A percentile compares a stretch with the other conserved stretches of the same genome.
Evolutionary conservation across 2,329 filamentous ascomycete species (phyloP).

Genomic region (Alternaria burnsii): DNA sequence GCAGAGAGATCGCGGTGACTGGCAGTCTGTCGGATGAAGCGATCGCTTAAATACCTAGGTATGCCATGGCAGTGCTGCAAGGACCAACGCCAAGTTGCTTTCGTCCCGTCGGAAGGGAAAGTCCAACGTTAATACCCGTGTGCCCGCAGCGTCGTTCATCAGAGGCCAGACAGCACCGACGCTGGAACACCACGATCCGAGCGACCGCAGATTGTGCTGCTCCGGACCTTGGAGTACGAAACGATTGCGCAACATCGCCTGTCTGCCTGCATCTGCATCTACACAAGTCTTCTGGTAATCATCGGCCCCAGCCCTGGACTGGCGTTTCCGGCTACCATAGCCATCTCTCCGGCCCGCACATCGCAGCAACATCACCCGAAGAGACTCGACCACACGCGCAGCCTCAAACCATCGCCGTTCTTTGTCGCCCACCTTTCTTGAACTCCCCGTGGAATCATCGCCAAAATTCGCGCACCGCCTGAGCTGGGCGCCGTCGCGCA

Average conservation of each 20-base stretch:
- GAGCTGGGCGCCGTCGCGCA: constrained; percentile 36
- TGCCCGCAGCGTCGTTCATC: constrained; percentile 14
- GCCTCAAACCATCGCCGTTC: neutral
- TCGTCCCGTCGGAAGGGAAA: constrained; percentile 11
- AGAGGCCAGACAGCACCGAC: constrained; percentile 5
- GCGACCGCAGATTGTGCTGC: constrained; percentile 6
- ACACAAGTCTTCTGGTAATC: constrained; percentile 7
- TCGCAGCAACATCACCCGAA: constrained; percentile 9
- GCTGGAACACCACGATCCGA: constrained; percentile 21
- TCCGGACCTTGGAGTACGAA: neutral
- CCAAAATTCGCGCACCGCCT: constrained; percentile 42
- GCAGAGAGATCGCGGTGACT: constrained; percentile 7
- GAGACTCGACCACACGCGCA: constrained; percentile 2
- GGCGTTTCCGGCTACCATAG: constrained; percentile 3
- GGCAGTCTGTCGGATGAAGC: constrained; percentile 9
- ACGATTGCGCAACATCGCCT: constrained; percentile 4
- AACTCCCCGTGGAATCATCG: constrained; percentile 11
- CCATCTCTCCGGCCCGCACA: constrained; percentile 13
- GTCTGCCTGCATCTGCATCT: constrained; percentile 1
- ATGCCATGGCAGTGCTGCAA: constrained; percentile 7
- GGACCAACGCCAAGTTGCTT: constrained; percentile 17
- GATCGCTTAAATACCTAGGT: constrained; percentile 15
- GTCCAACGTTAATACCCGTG: constrained; percentile 23
- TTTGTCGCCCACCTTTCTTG: neutral
- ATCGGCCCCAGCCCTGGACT: constrained; percentile 9